Percentiles rank a stretch among this genome's conserved stretches.
These are phyloP conservation scores for Epichloe amarillans DNA, from an alignment of 2,329 filamentous ascomycete species.

Conservation along the genomic window DNA sequence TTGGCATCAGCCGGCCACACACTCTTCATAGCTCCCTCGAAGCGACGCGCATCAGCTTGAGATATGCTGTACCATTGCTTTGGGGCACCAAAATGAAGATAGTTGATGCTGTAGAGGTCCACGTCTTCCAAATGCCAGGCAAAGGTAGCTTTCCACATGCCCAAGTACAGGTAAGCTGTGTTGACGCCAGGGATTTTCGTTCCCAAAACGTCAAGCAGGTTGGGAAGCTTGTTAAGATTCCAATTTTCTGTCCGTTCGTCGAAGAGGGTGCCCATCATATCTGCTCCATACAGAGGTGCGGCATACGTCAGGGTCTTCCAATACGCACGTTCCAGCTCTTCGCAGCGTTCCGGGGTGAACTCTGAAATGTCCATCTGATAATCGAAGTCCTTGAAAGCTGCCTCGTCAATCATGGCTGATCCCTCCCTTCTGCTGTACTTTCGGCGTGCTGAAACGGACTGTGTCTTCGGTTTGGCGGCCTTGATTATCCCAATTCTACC, in stretches of 20 bases:
- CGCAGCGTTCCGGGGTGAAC: constrained; percentile 80
- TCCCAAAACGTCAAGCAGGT: constrained; percentile 83
- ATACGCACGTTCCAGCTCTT: constrained; percentile 86
- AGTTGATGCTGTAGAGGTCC: constrained; percentile 98
- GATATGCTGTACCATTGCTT: constrained; percentile 99
- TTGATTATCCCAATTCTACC: constrained; percentile 34
- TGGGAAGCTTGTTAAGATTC: constrained; percentile 93
- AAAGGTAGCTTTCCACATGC: constrained; percentile 99
- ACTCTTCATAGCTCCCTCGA: constrained; percentile 88
- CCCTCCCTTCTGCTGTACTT: constrained; percentile 74
- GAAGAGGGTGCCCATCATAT: constrained; percentile 92
- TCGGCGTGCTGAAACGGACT: constrained; percentile 73
- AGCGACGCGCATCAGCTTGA: constrained; percentile 81
- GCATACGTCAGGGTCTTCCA: constrained; percentile 97
- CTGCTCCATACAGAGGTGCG: constrained; percentile 86
- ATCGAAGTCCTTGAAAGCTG: constrained; percentile 80
- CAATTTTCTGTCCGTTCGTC: constrained; percentile 71
- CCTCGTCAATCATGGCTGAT: constrained; percentile 72
- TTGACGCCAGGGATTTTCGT: constrained; percentile 96
- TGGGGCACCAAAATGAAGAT: constrained; percentile 94
- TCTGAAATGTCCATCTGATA: constrained; percentile 81
- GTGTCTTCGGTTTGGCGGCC: constrained; percentile 44
- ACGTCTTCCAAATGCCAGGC: constrained; percentile 98
- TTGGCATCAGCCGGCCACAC: constrained; percentile 94
- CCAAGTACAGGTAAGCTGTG: constrained; percentile 91